Percentiles rank a stretch among this genome's conserved stretches.
Conservation (phyloP, 2,329 filamentous ascomycete species). For the Ophiostoma sp. region DNA sequence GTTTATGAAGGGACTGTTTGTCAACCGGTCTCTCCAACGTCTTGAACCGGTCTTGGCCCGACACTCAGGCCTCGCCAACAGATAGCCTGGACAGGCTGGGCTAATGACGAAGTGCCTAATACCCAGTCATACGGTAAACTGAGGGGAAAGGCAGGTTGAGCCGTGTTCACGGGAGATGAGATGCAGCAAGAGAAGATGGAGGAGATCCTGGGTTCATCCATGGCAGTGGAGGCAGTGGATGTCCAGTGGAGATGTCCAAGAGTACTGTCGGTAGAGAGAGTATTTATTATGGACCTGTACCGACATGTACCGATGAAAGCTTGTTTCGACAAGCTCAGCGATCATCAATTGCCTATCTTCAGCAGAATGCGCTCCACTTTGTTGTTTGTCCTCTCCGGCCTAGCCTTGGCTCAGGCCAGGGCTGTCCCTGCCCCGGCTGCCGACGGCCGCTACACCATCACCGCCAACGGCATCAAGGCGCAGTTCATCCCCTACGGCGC, state of each 20-base stretch:
- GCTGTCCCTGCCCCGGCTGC: conserved; percentile 32
- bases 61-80: background rate
- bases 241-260: background rate
- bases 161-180: background rate
- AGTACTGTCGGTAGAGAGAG: background rate
- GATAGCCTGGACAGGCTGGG: too few relatives aligned
- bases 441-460: conserved; percentile 41
- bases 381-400: conserved; percentile 27
- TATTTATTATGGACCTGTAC: conserved; percentile 11
- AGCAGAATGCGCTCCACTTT: background rate
- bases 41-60: background rate
- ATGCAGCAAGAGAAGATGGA: background rate
- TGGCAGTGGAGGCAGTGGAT: background rate
- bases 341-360: background rate
- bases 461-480: conserved; percentile 39
- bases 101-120: background rate
- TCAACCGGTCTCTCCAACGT: background rate
- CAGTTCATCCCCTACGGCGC: conserved; percentile 61
- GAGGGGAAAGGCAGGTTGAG: conserved; percentile 6
- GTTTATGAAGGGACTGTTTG: background rate
- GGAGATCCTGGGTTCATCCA: background rate
- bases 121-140: background rate
- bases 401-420: conserved; percentile 16
- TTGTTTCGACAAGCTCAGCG: background rate
- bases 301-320: background rate